Evolutionary conservation across 768 basidiomycete species (phyloP).

Genomic region (Russula sp.): DNA sequence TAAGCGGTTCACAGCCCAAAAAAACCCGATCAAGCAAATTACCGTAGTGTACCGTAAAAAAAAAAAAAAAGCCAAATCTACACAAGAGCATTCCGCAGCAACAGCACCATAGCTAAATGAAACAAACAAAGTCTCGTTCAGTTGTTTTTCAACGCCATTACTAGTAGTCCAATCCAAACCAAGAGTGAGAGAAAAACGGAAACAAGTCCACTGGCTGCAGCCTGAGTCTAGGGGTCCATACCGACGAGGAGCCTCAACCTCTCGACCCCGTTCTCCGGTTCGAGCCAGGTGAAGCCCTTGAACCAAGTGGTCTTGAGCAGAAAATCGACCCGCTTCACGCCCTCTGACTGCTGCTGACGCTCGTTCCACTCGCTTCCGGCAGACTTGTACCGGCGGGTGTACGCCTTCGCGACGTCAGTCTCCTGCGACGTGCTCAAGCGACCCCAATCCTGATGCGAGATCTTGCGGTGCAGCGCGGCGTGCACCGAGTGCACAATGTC

Average conservation of each 20-base stretch:
- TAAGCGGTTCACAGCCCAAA: neutral
- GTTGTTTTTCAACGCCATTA: neutral
- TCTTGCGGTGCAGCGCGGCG: constrained; percentile 27
- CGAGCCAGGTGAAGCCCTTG: constrained; percentile 28
- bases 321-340: constrained; percentile 31
- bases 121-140: constrained; percentile 7
- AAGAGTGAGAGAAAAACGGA: neutral
- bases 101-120: neutral
- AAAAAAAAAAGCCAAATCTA: neutral
- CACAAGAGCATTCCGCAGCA: neutral
- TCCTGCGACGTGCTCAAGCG: constrained; percentile 21
- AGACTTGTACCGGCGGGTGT: constrained; percentile 31
- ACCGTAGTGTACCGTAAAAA: neutral
- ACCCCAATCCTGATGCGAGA: constrained; percentile 31
- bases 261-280: constrained; percentile 27
- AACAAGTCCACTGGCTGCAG: neutral
- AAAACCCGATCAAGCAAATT: neutral
- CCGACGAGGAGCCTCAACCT: constrained; percentile 23
- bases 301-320: constrained; percentile 25
- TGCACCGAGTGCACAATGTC: constrained; percentile 26
- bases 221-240: neutral
- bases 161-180: no score
- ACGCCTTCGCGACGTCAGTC: constrained; percentile 30
- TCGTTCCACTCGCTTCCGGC: constrained; percentile 5
- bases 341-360: constrained; percentile 24